Evolutionary conservation across 257 asterid species (phyloP).

Genomic region (Solanum virginianum): DNA sequence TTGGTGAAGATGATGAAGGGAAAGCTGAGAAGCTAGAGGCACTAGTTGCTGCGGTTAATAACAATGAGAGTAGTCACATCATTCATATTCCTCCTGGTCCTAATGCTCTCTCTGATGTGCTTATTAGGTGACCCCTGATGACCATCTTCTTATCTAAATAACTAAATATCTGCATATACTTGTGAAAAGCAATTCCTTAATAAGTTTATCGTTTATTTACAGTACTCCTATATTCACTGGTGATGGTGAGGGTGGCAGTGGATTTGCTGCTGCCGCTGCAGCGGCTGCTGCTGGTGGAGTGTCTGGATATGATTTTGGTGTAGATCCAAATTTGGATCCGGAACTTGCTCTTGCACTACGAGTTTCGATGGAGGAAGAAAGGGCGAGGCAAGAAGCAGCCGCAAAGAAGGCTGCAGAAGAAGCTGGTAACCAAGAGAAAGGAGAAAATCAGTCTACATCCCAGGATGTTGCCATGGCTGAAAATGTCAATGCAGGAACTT

Average conservation of each 20-base stretch:
- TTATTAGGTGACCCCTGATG: conserved; percentile 51
- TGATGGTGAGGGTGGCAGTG: conserved; percentile 96
- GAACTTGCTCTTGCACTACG: conserved; percentile 99
- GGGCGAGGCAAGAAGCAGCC: conserved; percentile 99
- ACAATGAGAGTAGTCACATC: conserved; percentile 87
- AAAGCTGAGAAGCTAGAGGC: conserved; percentile 91
- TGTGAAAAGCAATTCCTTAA: background rate
- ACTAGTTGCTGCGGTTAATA: conserved; percentile 80
- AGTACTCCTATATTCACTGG: conserved; percentile 95
- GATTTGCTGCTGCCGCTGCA: conserved; percentile 80
- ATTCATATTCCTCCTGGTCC: conserved; percentile 95
- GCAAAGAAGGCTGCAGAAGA: conserved; percentile 96
- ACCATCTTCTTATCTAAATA: background rate
- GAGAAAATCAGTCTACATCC: conserved; percentile 54
- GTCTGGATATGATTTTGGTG: conserved; percentile 90
- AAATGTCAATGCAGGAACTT: conserved; percentile 36
- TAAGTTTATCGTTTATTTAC: conserved; percentile 2
- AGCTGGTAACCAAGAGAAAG: conserved; percentile 52
- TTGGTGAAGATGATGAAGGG: conserved; percentile 93
- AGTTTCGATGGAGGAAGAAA: conserved; percentile 99
- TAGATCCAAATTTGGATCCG: conserved; percentile 99
- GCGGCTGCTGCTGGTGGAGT: conserved; percentile 73
- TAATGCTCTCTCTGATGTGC: conserved; percentile 89
- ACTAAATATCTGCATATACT: background rate
- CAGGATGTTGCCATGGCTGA: conserved; percentile 82